Conservation (phyloP, 2,329 filamentous ascomycete genomes). For the Escovopsis weberi region DNA sequence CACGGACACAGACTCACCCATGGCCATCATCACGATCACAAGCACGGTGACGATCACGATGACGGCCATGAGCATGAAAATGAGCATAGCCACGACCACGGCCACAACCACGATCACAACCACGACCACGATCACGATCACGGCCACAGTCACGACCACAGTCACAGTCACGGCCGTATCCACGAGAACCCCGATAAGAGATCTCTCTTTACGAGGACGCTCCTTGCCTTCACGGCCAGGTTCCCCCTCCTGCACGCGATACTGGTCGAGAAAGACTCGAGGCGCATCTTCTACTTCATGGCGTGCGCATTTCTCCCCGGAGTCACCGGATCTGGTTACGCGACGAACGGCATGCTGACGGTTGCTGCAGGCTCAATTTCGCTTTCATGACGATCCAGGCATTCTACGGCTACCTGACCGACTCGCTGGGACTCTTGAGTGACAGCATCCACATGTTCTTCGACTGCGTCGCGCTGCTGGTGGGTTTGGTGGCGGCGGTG, state of each 20-base stretch:
- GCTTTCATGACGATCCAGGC: conserved; percentile 89
- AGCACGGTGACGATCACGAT: conserved; percentile 6
- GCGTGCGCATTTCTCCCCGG: conserved; percentile 37
- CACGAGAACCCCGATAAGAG: conserved; percentile 31
- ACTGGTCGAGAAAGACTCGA: conserved; percentile 78
- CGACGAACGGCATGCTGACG: too few relatives aligned
- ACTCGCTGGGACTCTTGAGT: conserved; percentile 85
- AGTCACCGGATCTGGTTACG: too few relatives aligned
- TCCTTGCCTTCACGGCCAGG: conserved; percentile 54
- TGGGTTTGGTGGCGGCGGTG: conserved; percentile 82
- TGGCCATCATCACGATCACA: conserved; percentile 12
- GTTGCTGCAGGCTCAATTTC: conserved; percentile 61
- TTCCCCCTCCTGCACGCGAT: conserved; percentile 77
- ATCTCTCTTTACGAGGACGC: conserved; percentile 55
- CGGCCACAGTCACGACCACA: conserved; percentile 16
- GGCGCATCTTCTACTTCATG: conserved; percentile 96
- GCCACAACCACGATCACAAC: conserved; percentile 11
- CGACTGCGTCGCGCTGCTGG: conserved; percentile 81
- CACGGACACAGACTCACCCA: conserved; percentile 11
- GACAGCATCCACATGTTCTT: conserved; percentile 99
- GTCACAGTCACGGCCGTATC: conserved; percentile 15
- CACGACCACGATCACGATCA: conserved; percentile 13
- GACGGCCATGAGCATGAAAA: conserved; percentile 11
- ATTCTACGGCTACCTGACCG: conserved; percentile 85
- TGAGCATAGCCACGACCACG: conserved; percentile 16